A percentile compares a stretch with the other conserved stretches of the same genome.
Conservation (phyloP, 202 grass and related monocot species). For the Alloteropsis angusta region DNA sequence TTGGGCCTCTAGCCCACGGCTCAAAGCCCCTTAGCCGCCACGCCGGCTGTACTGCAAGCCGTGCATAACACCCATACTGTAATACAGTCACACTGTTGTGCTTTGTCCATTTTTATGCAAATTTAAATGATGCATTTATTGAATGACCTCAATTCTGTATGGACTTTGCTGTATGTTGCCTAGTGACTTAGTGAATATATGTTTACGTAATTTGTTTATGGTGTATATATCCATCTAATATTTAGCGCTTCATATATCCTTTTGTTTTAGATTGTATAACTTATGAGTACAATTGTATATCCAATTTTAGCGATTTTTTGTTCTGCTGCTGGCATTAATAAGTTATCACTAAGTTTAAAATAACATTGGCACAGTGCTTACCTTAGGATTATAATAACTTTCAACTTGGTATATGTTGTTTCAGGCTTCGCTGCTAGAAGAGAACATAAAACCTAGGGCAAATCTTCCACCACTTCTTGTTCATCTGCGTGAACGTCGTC, state of each 20-base stretch:
- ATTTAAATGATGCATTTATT: background rate
- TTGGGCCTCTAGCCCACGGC: no score
- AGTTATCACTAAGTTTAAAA: background rate
- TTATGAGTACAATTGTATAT: no score
- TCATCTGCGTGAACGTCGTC: constrained; percentile 48
- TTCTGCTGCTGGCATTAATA: background rate
- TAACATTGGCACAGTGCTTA: no score
- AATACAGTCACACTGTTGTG: background rate
- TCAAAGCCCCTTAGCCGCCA: no score
- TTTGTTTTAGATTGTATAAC: background rate
- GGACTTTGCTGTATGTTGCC: background rate
- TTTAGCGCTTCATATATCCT: background rate
- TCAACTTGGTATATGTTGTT: constrained; percentile 13
- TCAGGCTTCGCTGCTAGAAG: constrained; percentile 86
- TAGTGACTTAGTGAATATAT: background rate
- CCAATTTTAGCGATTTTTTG: background rate
- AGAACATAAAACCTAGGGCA: constrained; percentile 66
- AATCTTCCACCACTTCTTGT: constrained; percentile 81
- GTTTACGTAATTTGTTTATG: background rate
- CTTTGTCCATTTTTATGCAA: background rate
- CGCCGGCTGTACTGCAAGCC: no score
- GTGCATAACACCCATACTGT: no score
- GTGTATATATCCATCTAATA: background rate
- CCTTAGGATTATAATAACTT: no score
- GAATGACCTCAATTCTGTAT: background rate